Base-by-base conservation (phyloP, 2,329 filamentous ascomycete genomes). In the Emmonsia crescens region DNA sequence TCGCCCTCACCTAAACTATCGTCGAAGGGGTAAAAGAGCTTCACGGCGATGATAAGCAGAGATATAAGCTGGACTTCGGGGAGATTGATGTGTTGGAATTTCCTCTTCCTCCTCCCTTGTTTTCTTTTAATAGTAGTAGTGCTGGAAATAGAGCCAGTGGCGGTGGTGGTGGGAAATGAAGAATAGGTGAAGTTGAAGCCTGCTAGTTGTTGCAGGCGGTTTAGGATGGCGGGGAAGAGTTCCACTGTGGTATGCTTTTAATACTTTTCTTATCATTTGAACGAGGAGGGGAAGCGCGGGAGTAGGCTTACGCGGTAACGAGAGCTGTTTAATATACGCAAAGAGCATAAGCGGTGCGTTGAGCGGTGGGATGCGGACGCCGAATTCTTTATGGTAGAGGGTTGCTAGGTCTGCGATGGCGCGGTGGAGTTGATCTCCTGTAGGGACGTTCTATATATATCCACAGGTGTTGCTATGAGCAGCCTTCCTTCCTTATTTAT, bases 21-120 rank as follows among this genome's bases (percentile, higher is more conserved):
- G 68, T 90, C 85, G 52, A 96, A 84, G 0, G 93, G 90, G 68
- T 90, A 91, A 24, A 88, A 79, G 2, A 96, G 73, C 68, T 96
- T 96, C 3, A 88, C 85, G 3, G 88, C 85, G 16, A 96, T 80
- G 2, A 96, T 78, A 3, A 96, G 73, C 3, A 90, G 77, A 3
- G 86, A 80, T 61, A 91, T 79, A 0, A 96, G 76, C 51, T 89
- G 83, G 5, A 89, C 78, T 69, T 97, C 94, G 0, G 94, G 91
- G 64, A 88, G 82, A 58, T 85, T 79, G 9, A 82, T 74, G 31
- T 79, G 65, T 44, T 66, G 69, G 38, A 68, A 74, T 63, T 79
- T 74, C 8, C 31, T 29, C 19, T 19, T 36, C 29, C 6, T 31
- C 16, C 19, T 52, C 24, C 27, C 48, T 19, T 63, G 19, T 24